Percentiles rank a stretch among this genome's conserved stretches.
Conservation (phyloP, 2,329 filamentous ascomycete genomes). For the Sporothrix euskadiensis region DNA sequence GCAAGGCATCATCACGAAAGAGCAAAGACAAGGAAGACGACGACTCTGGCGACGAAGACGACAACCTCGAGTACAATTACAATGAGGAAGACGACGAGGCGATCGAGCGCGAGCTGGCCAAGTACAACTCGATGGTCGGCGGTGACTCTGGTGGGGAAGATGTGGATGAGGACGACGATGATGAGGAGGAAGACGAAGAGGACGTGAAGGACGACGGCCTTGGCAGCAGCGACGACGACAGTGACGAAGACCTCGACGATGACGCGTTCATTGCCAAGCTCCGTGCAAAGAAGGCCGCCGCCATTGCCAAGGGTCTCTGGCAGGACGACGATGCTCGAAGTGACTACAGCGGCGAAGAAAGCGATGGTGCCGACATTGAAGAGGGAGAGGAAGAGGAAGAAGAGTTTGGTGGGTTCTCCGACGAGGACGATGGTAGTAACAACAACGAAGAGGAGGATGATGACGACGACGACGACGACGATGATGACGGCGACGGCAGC, state of each 20-base stretch:
- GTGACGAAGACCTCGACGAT: slow-evolving; percentile 8
- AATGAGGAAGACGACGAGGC: slow-evolving; percentile 37
- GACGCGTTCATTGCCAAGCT: slow-evolving; percentile 26
- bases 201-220: neutral
- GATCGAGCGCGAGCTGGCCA: slow-evolving; percentile 28
- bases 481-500: slow-evolving; percentile 26
- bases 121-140: slow-evolving; percentile 23
- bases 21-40: slow-evolving; percentile 26
- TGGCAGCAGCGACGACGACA: neutral
- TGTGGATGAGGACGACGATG: slow-evolving; percentile 33
- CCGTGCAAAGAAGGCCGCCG: slow-evolving; percentile 23
- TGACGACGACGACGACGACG: neutral
- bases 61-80: slow-evolving; percentile 40
- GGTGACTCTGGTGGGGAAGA: slow-evolving; percentile 30
- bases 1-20: neutral
- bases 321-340: slow-evolving; percentile 35
- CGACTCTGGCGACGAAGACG: slow-evolving; percentile 40
- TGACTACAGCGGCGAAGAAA: slow-evolving; percentile 31
- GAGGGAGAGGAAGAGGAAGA: slow-evolving; percentile 27
- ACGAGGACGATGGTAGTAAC: slow-evolving; percentile 29
- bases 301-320: slow-evolving; percentile 39
- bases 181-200: slow-evolving; percentile 32
- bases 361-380: neutral
- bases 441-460: neutral
- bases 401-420: slow-evolving; percentile 32